phyloP scores from a whole-genome alignment of 1,139 yeast genomes.

The Wickerhamiella infanticola region DNA sequence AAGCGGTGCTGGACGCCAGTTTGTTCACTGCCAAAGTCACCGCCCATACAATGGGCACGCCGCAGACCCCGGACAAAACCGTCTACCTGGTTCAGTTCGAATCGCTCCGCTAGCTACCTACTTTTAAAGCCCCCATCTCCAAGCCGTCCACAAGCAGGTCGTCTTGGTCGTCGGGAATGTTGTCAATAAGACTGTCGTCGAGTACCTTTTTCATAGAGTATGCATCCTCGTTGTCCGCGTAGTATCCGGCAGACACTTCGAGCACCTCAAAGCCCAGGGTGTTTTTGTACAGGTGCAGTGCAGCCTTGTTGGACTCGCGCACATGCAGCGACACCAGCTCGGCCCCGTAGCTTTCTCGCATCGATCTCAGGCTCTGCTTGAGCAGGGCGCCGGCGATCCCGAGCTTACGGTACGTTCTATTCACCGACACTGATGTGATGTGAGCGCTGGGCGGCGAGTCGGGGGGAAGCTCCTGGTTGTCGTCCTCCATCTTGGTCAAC shows the following conservation, averaged over 20 bases:
- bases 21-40: conserved; percentile 72
- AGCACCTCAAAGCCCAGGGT: conserved; percentile 68
- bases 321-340: conserved; percentile 84
- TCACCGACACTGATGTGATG: conserved; percentile 82
- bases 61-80: conserved; percentile 50
- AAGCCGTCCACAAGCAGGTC: conserved; percentile 8
- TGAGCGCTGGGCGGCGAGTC: conserved; percentile 84
- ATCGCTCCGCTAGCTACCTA: conserved; percentile 9
- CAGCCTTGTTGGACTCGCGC: conserved; percentile 86
- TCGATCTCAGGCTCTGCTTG: conserved; percentile 48
- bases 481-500: conserved; percentile 88
- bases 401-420: conserved; percentile 89
- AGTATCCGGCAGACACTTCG: conserved; percentile 70
- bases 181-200: conserved; percentile 22
- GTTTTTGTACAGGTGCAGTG: conserved; percentile 78
- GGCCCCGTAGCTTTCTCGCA: conserved; percentile 73
- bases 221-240: conserved; percentile 98
- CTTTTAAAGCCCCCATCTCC: conserved; percentile 8
- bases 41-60: conserved; percentile 71
- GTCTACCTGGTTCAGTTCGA: conserved; percentile 68
- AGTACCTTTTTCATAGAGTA: conserved; percentile 75
- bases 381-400: conserved; percentile 89
- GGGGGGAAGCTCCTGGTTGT: conserved; percentile 24
- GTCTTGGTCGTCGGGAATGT: conserved; percentile 6
- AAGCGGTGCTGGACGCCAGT: conserved; percentile 71